Evolutionary conservation across 1,284 basidiomycete species (phyloP).

Genomic region (Gomphus bonarii): DNA sequence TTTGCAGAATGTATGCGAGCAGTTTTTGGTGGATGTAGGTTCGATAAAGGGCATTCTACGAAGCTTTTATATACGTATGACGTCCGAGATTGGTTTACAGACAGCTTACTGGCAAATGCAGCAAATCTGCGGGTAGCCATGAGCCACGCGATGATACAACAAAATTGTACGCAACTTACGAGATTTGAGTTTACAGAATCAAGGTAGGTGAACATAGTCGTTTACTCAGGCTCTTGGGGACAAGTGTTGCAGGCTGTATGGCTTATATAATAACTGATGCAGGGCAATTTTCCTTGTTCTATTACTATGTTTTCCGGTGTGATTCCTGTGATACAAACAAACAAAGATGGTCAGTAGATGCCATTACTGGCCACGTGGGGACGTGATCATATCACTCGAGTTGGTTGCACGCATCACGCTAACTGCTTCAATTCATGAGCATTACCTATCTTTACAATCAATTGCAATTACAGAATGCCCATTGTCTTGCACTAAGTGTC

Average conservation of each 20-base stretch:
- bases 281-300: too few species aligned
- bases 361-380: too few species aligned
- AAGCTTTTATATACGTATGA: background rate
- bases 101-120: constrained; percentile 67
- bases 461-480: too few species aligned
- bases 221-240: background rate
- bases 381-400: too few species aligned
- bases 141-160: background rate
- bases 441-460: too few species aligned
- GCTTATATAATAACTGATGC: background rate
- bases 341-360: too few species aligned
- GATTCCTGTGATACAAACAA: too few species aligned
- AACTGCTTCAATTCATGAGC: too few species aligned
- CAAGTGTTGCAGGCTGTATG: background rate
- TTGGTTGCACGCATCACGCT: too few species aligned
- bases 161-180: constrained; percentile 13
- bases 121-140: constrained; percentile 44
- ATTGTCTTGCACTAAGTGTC: background rate
- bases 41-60: constrained; percentile 61
- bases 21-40: constrained; percentile 62
- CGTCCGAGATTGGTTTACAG: background rate
- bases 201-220: constrained; percentile 15
- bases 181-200: constrained; percentile 22
- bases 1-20: constrained; percentile 76
- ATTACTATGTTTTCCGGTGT: too few species aligned